Evolutionary conservation across 495 filamentous ascomycete genomes (phyloP).

Genomic region (Annulohypoxylon maeteangense): DNA sequence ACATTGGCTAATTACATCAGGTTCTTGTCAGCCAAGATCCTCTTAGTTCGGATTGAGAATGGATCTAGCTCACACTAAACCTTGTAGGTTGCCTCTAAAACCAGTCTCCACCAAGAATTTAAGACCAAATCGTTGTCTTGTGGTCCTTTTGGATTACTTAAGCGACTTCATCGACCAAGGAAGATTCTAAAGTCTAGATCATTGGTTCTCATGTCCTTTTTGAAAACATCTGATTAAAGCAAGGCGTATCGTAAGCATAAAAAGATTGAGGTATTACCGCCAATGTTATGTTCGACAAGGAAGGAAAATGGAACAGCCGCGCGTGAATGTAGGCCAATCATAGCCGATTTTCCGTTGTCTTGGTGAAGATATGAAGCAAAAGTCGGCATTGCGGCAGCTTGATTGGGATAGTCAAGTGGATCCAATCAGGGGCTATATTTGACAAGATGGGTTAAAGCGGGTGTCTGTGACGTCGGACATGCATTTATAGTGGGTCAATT

Average conservation of each 20-base stretch:
- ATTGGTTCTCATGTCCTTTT: constrained; percentile 6
- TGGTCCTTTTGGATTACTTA: neutral
- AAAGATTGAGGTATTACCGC: neutral
- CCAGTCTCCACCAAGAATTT: constrained; percentile 17
- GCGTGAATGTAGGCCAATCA: constrained; percentile 43
- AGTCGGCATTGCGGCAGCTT: constrained; percentile 4
- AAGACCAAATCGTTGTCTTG: neutral
- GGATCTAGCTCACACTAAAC: constrained; percentile 13
- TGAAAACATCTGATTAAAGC: constrained; percentile 6
- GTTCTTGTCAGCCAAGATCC: constrained; percentile 23
- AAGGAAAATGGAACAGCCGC: constrained; percentile 29
- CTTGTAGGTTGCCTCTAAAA: constrained; percentile 16
- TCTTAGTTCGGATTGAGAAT: constrained; percentile 12
- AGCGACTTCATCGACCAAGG: neutral
- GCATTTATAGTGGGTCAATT: constrained; percentile 26
- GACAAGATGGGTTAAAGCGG: constrained; percentile 21
- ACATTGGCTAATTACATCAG: constrained; percentile 26
- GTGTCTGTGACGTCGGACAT: constrained; percentile 42
- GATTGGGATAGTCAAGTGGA: constrained; percentile 27
- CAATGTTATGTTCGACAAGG: constrained; percentile 1
- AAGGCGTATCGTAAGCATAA: constrained; percentile 3
- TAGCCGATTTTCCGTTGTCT: constrained; percentile 2
- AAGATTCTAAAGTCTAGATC: neutral
- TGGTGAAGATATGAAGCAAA: constrained; percentile 27
- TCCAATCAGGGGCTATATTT: constrained; percentile 25